Evolutionary conservation across 1,139 yeast species (phyloP), one percentile per base, ranked within the genome.

Genomic region (Pichia sp.): DNA sequence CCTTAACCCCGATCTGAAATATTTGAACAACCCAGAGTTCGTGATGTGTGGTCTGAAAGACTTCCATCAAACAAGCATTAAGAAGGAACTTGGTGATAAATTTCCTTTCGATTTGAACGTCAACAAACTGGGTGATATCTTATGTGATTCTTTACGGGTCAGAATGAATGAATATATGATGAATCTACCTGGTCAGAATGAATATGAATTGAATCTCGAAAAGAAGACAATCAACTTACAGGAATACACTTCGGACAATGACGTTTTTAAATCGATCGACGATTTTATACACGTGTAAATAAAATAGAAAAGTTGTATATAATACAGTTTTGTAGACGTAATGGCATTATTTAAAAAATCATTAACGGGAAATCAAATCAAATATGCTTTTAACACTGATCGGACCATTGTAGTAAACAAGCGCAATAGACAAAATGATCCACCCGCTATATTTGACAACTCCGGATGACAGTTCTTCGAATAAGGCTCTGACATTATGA

Each of bases 11-110:
- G 89, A 90, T 55, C 72, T 89, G 46, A 73, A 77, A 39, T 87
- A 76, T 67, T 76, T 91, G 60, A 85, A 88, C 53, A 68, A 73
- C 22, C 71, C 67, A 1, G 68, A 76, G 0, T 75, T 87, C 56
- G 83, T 81, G 12, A 89, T 95, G 75, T 94, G 99, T 68, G 99
- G 99, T 1, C 70, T 91, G 38, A 81, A 85, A 0, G 79, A 77
- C 11, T 77, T 77, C 30, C 56, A 58, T 20, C 81, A 85, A 38
- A 83, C 87, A 0, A 75, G 80, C 1, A 68, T 62, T 11, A 38
- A 44, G 9, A 48, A 54, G n/a, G 62, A 62, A 33, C 15, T 50
- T 3, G 47, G 34, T 10, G 17, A 20, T n/a, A 12, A 27, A n/a
- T 22, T 27, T 21, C 40, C 40, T 9, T 5, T 18, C 1, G 27